Percentiles rank a stretch among this genome's conserved stretches.
phyloP scores from a whole-genome alignment of 129 eudicot genomes.

The Pulicaria dysenterica region DNA sequence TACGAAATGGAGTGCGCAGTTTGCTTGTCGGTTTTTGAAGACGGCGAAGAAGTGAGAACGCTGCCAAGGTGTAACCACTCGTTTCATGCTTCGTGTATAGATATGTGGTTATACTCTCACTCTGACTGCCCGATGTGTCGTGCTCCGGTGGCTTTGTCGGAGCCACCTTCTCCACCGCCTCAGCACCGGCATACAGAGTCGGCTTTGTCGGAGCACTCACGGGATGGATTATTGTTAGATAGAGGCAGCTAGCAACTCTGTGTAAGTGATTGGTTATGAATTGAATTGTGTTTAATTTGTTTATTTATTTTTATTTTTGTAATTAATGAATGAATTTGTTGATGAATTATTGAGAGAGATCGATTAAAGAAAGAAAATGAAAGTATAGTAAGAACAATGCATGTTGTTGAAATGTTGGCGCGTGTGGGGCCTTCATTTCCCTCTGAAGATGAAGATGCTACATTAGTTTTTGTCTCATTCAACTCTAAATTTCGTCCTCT shows the following conservation, averaged over 20 bases:
- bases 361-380: background rate
- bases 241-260: background rate
- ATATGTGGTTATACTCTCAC: slow-evolving; percentile 78
- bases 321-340: background rate
- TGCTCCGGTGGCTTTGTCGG: slow-evolving; percentile 50
- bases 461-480: background rate
- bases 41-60: slow-evolving; percentile 62
- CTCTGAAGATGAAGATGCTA: too few relatives aligned
- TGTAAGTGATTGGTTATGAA: background rate
- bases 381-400: background rate
- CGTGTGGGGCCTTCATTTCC: slow-evolving; percentile 17
- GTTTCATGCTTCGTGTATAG: slow-evolving; percentile 78
- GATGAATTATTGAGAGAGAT: background rate
- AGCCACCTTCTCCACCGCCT: slow-evolving; percentile 8
- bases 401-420: slow-evolving; percentile 22
- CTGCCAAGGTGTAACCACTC: slow-evolving; percentile 60
- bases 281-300: background rate
- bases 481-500: background rate
- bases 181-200: slow-evolving; percentile 23
- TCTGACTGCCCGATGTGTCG: slow-evolving; percentile 78
- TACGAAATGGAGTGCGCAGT: slow-evolving; percentile 54
- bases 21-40: slow-evolving; percentile 68
- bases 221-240: slow-evolving; percentile 29
- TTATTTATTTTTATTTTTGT: background rate
- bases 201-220: slow-evolving; percentile 24